Evolutionary conservation across 805 yeast species (phyloP), one percentile per base, ranked within the genome.

Genomic region (Saturnispora sanitii): DNA sequence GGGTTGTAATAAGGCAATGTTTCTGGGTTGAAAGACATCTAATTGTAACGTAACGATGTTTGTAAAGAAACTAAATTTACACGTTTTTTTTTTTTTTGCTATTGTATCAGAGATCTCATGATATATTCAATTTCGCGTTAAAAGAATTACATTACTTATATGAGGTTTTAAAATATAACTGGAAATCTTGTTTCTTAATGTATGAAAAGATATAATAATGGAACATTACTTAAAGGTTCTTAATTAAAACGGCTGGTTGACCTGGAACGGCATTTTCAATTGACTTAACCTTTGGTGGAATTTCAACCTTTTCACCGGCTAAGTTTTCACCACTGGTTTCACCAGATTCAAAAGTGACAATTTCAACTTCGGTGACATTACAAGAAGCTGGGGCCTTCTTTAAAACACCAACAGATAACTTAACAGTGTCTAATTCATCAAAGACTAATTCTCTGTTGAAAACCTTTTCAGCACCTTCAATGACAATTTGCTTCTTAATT

Each of bases 251-350:
- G 54, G 95, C 96, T 29, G 98, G 97, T 51, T 75, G 73, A 46
- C 97, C 97, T 36, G 98, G 98, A 49, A 83, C 80, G 21, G 97
- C 88, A 46, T 71, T 71, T 49, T 84, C 95, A 45, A 83, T 69
- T 32, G 78, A 73, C 69, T 83, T 87, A 36, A 79, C 73, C 40
- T 72, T 65, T 43, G 71, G 66, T 43, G 73, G 68, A 48, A 87
- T 70, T 50, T 71, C 82, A 44, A 79, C 81, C 42, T 71, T 74
- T 55, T 77, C 82, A 35, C 83, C 88, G 37, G 88, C 73, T 41
- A 83, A 60, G 53, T 86, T 78, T 46, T 57, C 68, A 50, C 94
- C 96, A 37, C 56, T 52, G 38, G 64, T 66, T 32, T 75, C 62
- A 42, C 88, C 94, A 53, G 73, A 73, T 37, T 75, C 72, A 58